Percentiles rank a stretch among this genome's conserved stretches.
phyloP scores from a whole-genome alignment of 805 yeast species.

The Jamesozyma piceae region DNA sequence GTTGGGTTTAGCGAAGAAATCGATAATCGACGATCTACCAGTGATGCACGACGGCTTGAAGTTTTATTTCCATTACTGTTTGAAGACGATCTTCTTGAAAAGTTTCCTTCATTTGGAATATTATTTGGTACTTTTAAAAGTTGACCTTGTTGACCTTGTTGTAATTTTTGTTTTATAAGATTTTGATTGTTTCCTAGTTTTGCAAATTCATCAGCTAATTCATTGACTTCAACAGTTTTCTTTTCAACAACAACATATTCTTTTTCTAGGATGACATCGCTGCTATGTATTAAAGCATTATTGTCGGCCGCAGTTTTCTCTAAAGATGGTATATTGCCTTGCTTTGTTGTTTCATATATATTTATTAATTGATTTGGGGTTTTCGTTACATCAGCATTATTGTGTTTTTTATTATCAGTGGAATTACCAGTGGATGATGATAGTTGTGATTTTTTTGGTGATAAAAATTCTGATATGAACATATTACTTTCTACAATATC shows the following conservation, averaged over 20 bases:
- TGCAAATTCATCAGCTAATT: slow-evolving; percentile 88
- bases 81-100: slow-evolving; percentile 1
- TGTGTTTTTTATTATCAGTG: neutral
- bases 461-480: slow-evolving; percentile 74
- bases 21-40: slow-evolving; percentile 54
- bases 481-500: slow-evolving; percentile 59
- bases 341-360: no score
- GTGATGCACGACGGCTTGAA: slow-evolving; percentile 49
- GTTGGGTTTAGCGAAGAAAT: slow-evolving; percentile 66
- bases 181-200: slow-evolving; percentile 9
- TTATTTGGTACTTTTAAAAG: neutral
- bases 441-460: slow-evolving; percentile 21
- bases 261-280: slow-evolving; percentile 52
- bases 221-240: slow-evolving; percentile 88
- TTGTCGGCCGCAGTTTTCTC: neutral
- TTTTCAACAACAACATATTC: slow-evolving; percentile 94
- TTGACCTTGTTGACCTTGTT: neutral
- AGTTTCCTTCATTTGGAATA: neutral
- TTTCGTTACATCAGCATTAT: neutral
- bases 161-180: neutral
- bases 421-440: no score
- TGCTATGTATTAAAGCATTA: slow-evolving; percentile 1
- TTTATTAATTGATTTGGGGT: neutral
- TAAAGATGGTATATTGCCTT: neutral
- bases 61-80: slow-evolving; percentile 9